phyloP scores from a whole-genome alignment of 2,329 filamentous ascomycete species.

The Cercospora brassicicola region DNA sequence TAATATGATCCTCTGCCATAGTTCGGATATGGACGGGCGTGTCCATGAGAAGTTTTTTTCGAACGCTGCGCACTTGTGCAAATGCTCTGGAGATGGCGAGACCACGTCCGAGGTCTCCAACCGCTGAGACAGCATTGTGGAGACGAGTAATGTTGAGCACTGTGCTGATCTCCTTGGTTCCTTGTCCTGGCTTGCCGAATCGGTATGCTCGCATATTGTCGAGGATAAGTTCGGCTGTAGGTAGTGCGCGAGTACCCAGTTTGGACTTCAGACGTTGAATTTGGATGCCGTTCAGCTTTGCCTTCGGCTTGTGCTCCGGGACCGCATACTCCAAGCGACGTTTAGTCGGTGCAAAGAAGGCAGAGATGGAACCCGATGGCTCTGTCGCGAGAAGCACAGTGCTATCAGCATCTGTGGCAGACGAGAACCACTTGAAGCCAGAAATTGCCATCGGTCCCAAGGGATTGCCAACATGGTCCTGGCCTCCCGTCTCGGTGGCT shows the following conservation, averaged over 20 bases:
- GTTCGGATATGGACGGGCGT: conserved; percentile 60
- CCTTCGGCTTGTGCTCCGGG: conserved; percentile 40
- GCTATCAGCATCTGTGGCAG: conserved; percentile 65
- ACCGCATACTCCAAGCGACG: conserved; percentile 56
- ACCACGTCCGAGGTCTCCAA: conserved; percentile 57
- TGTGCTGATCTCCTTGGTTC: conserved; percentile 66
- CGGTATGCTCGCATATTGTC: conserved; percentile 50
- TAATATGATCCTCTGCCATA: conserved; percentile 50
- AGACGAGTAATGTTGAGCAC: conserved; percentile 67
- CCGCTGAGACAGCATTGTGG: conserved; percentile 56
- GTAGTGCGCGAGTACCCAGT: conserved; percentile 67
- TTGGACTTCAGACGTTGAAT: conserved; percentile 73
- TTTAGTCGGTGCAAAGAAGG: conserved; percentile 65
- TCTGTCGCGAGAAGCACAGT: conserved; percentile 59
- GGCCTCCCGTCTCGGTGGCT: background rate
- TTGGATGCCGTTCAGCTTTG: conserved; percentile 60
- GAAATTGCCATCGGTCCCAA: conserved; percentile 54
- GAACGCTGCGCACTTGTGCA: conserved; percentile 57
- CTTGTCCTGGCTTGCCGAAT: conserved; percentile 65
- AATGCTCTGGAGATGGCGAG: conserved; percentile 60
- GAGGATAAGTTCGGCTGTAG: conserved; percentile 70
- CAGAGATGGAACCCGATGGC: conserved; percentile 49
- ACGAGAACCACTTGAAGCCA: conserved; percentile 73
- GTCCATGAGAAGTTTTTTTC: conserved; percentile 51
- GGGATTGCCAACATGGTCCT: conserved; percentile 21